Conservation (phyloP, 805 yeast genomes). For the Saturnispora bothae region DNA sequence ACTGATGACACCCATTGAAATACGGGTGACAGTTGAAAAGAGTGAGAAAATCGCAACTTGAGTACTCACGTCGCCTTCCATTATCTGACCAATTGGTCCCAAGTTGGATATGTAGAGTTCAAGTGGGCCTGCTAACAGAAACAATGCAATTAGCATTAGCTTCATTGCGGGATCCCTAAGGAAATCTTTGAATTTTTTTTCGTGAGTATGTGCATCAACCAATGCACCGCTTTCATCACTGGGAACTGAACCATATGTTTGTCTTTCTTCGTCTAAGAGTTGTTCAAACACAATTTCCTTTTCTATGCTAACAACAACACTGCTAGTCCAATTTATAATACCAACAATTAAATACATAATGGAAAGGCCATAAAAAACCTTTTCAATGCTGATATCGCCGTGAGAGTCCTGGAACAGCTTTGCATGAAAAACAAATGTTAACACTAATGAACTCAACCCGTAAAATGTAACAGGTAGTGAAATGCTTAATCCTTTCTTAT, state of each 20-base stretch:
- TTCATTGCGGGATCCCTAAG: conserved; percentile 52
- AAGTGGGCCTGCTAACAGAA: conserved; percentile 69
- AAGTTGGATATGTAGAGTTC: conserved; percentile 79
- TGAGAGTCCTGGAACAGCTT: conserved; percentile 25
- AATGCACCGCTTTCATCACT: conserved; percentile 4
- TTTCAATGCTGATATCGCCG: conserved; percentile 33
- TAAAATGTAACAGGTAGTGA: conserved; percentile 82
- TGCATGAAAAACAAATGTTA: conserved; percentile 49
- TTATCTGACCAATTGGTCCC: conserved; percentile 48
- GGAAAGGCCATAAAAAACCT: conserved; percentile 44
- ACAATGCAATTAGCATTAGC: conserved; percentile 49
- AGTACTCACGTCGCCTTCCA: conserved; percentile 25
- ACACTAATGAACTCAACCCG: conserved; percentile 72
- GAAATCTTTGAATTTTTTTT: conserved; percentile 21
- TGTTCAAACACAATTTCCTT: conserved; percentile 34
- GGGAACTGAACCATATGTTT: neutral
- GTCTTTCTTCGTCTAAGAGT: conserved; percentile 13
- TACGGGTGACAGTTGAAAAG: conserved; percentile 57
- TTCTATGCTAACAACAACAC: conserved; percentile 53
- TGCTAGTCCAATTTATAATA: conserved; percentile 48
- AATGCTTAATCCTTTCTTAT: conserved; percentile 67
- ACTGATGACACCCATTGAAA: conserved; percentile 52
- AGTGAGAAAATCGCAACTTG: conserved; percentile 54
- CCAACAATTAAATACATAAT: conserved; percentile 47
- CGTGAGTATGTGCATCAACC: conserved; percentile 12